phyloP scores from a whole-genome alignment of 495 filamentous ascomycete genomes.

The Mycothermus thermophilus region DNA sequence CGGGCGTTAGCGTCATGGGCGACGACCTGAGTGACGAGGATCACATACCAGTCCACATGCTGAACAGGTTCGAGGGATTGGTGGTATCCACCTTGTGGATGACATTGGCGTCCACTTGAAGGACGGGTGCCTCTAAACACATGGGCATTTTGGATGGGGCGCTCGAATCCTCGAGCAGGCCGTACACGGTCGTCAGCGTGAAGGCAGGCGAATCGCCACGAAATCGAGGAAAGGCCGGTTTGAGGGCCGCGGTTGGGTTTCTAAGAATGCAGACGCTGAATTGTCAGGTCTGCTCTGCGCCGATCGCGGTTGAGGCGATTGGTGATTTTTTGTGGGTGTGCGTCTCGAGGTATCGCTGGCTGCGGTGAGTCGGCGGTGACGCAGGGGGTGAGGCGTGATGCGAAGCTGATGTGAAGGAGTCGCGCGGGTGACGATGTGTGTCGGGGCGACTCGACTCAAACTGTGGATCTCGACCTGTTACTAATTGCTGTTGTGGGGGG shows the following conservation, averaged over 20 bases:
- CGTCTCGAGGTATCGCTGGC: neutral
- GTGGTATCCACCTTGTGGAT: constrained; percentile 89
- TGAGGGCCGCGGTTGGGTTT: neutral
- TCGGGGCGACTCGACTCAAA: no score
- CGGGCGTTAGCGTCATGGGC: neutral
- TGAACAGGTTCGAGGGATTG: constrained; percentile 85
- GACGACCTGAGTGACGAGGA: neutral
- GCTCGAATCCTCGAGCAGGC: constrained; percentile 23
- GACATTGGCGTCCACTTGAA: constrained; percentile 71
- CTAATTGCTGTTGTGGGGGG: no score
- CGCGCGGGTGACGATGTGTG: no score
- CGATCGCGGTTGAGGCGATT: constrained; percentile 8
- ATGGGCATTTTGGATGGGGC: constrained; percentile 21
- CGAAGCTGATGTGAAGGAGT: no score
- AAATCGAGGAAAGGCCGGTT: constrained; percentile 13
- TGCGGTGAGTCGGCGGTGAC: constrained; percentile 1
- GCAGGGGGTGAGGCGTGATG: constrained; percentile 20
- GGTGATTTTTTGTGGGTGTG: neutral
- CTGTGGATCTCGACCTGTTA: no score
- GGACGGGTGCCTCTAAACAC: constrained; percentile 35
- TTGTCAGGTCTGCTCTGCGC: constrained; percentile 20
- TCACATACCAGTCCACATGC: constrained; percentile 85
- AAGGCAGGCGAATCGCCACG: constrained; percentile 10
- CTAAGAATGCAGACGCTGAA: constrained; percentile 1
- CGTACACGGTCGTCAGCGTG: constrained; percentile 6